phyloP scores from a whole-genome alignment of 495 filamentous ascomycete genomes.

The Aspergillus affinis region DNA sequence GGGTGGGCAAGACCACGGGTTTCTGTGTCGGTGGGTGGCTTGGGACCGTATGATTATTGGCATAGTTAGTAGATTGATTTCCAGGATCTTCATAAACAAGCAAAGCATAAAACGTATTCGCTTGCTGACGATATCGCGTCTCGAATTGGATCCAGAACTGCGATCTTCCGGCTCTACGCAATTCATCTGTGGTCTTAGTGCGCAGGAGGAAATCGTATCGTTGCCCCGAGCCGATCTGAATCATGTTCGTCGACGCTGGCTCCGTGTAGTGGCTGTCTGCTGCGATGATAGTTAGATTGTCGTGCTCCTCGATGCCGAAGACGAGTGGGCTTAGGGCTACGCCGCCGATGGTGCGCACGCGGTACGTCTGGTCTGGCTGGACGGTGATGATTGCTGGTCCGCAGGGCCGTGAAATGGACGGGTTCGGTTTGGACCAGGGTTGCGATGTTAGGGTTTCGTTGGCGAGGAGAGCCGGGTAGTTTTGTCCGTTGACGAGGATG shows the following conservation, averaged over 20 bases:
- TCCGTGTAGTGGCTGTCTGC: constrained; percentile 58
- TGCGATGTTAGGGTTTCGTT: no score
- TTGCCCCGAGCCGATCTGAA: constrained; percentile 57
- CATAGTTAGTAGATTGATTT: no score
- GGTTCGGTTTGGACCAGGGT: no score
- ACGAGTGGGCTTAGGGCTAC: constrained; percentile 51
- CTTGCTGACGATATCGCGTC: constrained; percentile 44
- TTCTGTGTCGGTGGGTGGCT: constrained; percentile 19
- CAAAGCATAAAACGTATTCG: constrained; percentile 50
- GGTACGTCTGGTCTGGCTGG: constrained; percentile 57
- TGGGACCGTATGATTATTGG: constrained; percentile 15
- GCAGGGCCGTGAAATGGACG: constrained; percentile 49
- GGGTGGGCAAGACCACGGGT: constrained; percentile 39
- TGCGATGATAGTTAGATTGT: constrained; percentile 48
- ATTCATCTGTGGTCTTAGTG: constrained; percentile 38
- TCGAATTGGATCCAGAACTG: constrained; percentile 58
- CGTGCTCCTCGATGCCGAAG: constrained; percentile 52
- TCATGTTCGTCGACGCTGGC: constrained; percentile 41
- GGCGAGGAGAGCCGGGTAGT: no score
- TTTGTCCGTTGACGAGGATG: no score
- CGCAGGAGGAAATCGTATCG: constrained; percentile 54
- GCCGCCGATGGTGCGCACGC: constrained; percentile 54
- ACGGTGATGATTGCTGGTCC: constrained; percentile 51
- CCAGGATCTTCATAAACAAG: constrained; percentile 42
- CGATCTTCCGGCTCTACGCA: constrained; percentile 20